Evolutionary conservation across 2,329 filamentous ascomycete species (phyloP).

Genomic region (Venturia nashicola): DNA sequence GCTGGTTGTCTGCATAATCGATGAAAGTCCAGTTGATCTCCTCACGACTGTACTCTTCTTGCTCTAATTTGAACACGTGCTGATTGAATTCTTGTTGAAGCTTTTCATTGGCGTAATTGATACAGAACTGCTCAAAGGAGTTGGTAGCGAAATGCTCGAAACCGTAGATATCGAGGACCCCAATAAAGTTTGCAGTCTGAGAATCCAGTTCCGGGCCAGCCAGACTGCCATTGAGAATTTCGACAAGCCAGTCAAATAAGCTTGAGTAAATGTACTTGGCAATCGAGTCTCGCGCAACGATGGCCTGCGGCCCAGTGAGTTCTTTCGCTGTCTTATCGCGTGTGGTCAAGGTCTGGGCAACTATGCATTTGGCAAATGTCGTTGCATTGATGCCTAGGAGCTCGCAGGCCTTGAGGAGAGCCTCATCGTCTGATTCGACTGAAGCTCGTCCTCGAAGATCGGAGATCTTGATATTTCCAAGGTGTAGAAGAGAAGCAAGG

Average conservation of each 20-base stretch:
- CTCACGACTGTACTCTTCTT: constrained; percentile 93
- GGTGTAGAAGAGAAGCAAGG: constrained; percentile 78
- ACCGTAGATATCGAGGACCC: constrained; percentile 97
- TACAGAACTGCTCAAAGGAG: constrained; percentile 99
- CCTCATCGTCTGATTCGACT: constrained; percentile 68
- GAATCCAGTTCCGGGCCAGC: constrained; percentile 69
- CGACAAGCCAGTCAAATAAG: constrained; percentile 98
- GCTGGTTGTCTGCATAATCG: constrained; percentile 98
- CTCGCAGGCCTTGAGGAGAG: constrained; percentile 66
- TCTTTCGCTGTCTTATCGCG: constrained; percentile 98
- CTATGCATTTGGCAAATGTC: constrained; percentile 93
- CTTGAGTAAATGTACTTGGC: constrained; percentile 99
- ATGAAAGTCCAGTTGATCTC: constrained; percentile 99
- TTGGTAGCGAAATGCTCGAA: constrained; percentile 99
- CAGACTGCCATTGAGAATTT: constrained; percentile 83
- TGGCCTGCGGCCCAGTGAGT: constrained; percentile 81
- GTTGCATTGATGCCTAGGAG: constrained; percentile 78
- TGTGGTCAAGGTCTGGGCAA: constrained; percentile 91
- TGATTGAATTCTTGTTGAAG: constrained; percentile 98
- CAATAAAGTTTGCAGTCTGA: constrained; percentile 82
- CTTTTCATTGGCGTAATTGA: constrained; percentile 99
- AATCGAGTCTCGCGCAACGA: constrained; percentile 91
- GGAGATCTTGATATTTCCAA: constrained; percentile 94
- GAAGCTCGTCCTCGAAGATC: constrained; percentile 65
- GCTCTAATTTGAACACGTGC: constrained; percentile 97